Evolutionary conservation across 2,329 filamentous ascomycete genomes (phyloP), one percentile per base, ranked within the genome.

Genomic region (Cordyceps cateniannulata): DNA sequence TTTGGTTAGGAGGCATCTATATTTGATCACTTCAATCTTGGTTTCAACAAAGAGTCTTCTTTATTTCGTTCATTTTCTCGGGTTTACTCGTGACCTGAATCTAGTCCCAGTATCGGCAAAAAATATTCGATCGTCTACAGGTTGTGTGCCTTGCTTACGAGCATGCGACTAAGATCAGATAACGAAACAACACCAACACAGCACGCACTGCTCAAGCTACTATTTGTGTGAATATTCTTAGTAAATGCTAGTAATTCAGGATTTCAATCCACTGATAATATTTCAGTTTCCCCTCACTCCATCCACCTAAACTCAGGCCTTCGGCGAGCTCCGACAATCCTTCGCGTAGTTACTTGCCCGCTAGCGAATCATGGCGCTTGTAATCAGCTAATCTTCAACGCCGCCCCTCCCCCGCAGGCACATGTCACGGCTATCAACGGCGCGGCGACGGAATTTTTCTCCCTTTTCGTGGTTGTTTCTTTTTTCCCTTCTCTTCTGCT

Each of bases 391-490:
- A 52, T 52, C 27, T 32, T 52, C 25, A 35, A 7, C 25, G 22
- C 1, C 5, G 48, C 48, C 57, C 57, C 48, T 52, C 57, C 55
- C 55, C 55, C 55, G 55, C 55, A 50, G 45, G 55, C 55, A 58
- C 55, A 58, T 58, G 55, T 20, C 16, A 32, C 55, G 55, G 55
- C 35, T 58, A 58, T 16, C 45, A 42, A 50, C 55, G 55, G 45
- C 35, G 54, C 18, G 5, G 24, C 18, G 6, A 10, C 44, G 10
- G 8, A 27, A 8, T 24, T 25, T 42, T 29, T 32, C 9, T 27
- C 18, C 18, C n/a, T 22, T n/a, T 16, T 32, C n/a, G 22, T 3
- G 8, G 5, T 25, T 5, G 10, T 42, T 18, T 29, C 24, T 20
- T 24, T 9, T 24, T 25, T 22, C 42, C 5, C 49, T 32, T 24